Base-by-base conservation (phyloP, 2,329 filamentous ascomycete species). In the Talaromyces sp. region DNA sequence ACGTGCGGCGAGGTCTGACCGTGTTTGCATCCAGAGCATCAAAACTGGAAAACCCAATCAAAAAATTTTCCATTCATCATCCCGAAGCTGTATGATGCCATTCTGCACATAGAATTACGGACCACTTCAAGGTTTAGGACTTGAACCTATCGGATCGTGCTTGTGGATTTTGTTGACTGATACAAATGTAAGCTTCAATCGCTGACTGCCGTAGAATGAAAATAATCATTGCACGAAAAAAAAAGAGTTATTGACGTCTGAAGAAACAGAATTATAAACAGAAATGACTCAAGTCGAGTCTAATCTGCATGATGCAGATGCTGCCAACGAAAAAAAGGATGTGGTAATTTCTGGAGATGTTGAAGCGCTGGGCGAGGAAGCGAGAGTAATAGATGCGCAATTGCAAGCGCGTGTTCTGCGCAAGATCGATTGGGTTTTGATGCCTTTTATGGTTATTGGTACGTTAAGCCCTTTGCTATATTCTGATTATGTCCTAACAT, bases 341-440 rank as follows among this genome's bases (percentile, higher is more conserved):
- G 16, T n/a, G 33, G 27, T 45, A 43, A 13, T 59, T n/a, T 7
- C 35, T 9, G 37, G 37, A 7, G 56, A 59, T 19, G 9, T 59
- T 45, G 56, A 59, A 33, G 39, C 56, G 22, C 19, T 62, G 37
- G 48, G 47, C 5, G 60, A 62, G 14, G 39, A 54, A 19, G n/a
- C 60, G 16, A 43, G 60, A 6, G 22, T 19, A 22, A 14, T 63
- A 37, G 61, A 63, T 63, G 22, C 24, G 3, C 24, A 52, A 43
- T 47, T 63, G 14, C 24, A 63, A n/a, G 24, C 48, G 19, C 81
- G 84, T 56, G 87, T 88, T 9, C 75, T 90, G 27, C 79, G 85
- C 57, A 91, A 90, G 77, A 89, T 90, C 60, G 88, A 91, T 70
- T 76, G 81, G 68, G 88, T 88, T 67, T 75, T 91, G 54, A 89